Evolutionary conservation across 805 yeast genomes (phyloP).

Genomic region (Nakazawaea ambrosiae): DNA sequence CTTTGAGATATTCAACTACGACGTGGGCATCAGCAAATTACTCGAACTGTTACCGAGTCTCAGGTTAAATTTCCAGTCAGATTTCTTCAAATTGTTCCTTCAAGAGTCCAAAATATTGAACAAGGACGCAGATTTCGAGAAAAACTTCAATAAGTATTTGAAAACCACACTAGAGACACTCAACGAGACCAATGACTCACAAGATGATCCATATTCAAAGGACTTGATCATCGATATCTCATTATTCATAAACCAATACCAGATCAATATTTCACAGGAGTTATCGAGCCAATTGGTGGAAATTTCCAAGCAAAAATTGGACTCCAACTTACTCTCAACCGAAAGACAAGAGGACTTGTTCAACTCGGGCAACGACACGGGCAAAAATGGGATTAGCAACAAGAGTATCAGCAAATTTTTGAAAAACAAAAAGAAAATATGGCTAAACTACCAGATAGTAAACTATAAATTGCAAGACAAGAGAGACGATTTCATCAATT

Average conservation of each 20-base stretch:
- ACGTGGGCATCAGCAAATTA: slow-evolving; percentile 4
- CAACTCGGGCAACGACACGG: too few relatives aligned
- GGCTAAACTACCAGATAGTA: slow-evolving; percentile 7
- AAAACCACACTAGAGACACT: not conserved
- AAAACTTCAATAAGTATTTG: slow-evolving; percentile 5
- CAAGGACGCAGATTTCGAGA: slow-evolving; percentile 1
- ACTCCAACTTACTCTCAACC: not conserved
- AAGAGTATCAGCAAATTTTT: slow-evolving; percentile 1
- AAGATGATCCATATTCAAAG: too few relatives aligned
- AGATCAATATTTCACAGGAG: slow-evolving; percentile 2
- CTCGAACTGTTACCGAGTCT: not conserved
- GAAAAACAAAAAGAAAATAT: slow-evolving; percentile 7
- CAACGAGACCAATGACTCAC: not conserved
- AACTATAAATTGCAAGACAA: slow-evolving; percentile 5
- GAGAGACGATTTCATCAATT: slow-evolving; percentile 3
- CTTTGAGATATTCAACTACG: slow-evolving; percentile 7
- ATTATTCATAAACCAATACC: not conserved
- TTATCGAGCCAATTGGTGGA: not conserved
- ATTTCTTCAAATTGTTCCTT: slow-evolving; percentile 2
- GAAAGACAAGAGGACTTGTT: not conserved
- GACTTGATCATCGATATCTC: slow-evolving; percentile 2
- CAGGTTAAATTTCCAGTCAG: not conserved
- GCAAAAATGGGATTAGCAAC: too few relatives aligned
- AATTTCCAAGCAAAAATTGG: not conserved
- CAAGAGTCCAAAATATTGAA: slow-evolving; percentile 2